Evolutionary conservation across 441 rosid species (phyloP).

Genomic region (Croton setiger): DNA sequence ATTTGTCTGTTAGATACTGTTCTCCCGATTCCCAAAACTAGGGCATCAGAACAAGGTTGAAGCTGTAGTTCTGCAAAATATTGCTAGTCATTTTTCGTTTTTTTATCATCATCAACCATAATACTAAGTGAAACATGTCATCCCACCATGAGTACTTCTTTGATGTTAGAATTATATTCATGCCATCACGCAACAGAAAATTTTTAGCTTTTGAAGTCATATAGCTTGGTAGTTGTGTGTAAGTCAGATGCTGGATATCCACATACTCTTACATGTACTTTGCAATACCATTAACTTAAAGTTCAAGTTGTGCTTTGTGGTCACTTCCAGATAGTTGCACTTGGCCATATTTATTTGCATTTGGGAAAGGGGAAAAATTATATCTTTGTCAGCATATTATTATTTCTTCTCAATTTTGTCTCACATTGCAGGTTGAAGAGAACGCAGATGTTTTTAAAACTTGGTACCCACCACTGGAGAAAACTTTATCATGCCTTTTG

Average conservation of each 20-base stretch:
- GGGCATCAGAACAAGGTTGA: not conserved
- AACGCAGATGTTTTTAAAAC: conserved; percentile 61
- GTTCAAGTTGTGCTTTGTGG: not conserved
- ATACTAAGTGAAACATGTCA: not conserved
- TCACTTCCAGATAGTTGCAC: conserved; percentile 17
- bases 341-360: conserved; percentile 3
- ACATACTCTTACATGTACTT: not conserved
- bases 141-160: not conserved
- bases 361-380: not conserved
- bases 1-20: not conserved
- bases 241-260: not conserved
- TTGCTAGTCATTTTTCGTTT: not conserved
- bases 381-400: not conserved
- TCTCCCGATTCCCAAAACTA: not conserved
- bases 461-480: conserved; percentile 97
- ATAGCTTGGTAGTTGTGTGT: not conserved
- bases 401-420: conserved; percentile 1
- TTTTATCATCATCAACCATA: not conserved
- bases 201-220: not conserved
- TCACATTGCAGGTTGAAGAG: conserved; percentile 55
- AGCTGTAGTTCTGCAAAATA: not conserved
- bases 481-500: conserved; percentile 85
- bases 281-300: not conserved
- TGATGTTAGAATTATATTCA: not conserved
- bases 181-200: not conserved